Conservation (phyloP, 306 rosid species). For the Vicia faba region DNA sequence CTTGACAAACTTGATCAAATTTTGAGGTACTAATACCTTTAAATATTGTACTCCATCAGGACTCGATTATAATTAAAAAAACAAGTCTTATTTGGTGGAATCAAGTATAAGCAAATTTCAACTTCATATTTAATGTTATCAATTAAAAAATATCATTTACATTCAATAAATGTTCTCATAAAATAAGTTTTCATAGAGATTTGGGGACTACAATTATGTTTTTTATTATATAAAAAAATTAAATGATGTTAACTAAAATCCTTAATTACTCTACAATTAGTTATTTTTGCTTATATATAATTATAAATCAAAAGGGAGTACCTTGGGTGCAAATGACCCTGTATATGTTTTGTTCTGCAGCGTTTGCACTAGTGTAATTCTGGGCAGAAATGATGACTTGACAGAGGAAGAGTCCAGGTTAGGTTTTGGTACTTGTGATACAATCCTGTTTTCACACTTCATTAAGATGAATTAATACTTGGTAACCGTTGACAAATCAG, state of each 20-base stretch:
- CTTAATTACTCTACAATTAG: background rate
- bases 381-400: slow-evolving; percentile 68
- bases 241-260: background rate
- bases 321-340: slow-evolving; percentile 30
- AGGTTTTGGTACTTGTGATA: slow-evolving; percentile 37
- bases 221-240: background rate
- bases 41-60: slow-evolving; percentile 7
- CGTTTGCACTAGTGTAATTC: slow-evolving; percentile 86
- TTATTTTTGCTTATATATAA: background rate
- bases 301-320: background rate
- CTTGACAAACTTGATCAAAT: slow-evolving; percentile 93
- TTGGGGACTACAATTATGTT: slow-evolving; percentile 1
- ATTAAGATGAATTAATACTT: slow-evolving; percentile 11
- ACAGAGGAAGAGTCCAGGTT: slow-evolving; percentile 88
- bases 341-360: slow-evolving; percentile 48
- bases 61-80: background rate
- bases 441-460: slow-evolving; percentile 3
- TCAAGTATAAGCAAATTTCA: slow-evolving; percentile 3
- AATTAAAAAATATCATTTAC: background rate
- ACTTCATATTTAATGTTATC: background rate
- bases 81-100: background rate
- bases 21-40: slow-evolving; percentile 63
- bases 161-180: background rate
- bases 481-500: background rate
- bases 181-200: background rate